A percentile compares a stretch with the other conserved stretches of the same genome.
These are phyloP conservation scores for Diospyros lotus DNA, from an alignment of 148 eudicot species.

Conservation along the genomic window DNA sequence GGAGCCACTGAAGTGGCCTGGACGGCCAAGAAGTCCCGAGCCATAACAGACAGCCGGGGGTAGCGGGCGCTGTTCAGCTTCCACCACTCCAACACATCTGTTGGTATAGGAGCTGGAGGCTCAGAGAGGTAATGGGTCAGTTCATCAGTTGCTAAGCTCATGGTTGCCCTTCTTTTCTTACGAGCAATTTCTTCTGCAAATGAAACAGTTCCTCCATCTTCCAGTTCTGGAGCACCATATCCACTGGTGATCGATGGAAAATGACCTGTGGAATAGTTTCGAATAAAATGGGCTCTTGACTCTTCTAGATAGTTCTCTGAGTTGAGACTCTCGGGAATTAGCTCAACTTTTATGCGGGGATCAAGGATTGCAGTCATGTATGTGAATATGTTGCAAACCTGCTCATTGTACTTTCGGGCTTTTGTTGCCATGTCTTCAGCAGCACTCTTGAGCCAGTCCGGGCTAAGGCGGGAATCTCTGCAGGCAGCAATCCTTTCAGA, in stretches of 20 bases:
- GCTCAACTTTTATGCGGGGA: conserved; percentile 77
- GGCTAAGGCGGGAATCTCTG: conserved; percentile 63
- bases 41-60: conserved; percentile 76
- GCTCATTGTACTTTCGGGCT: conserved; percentile 47
- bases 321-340: conserved; percentile 71
- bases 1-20: conserved; percentile 67
- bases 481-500: conserved; percentile 58
- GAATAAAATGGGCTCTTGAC: conserved; percentile 57
- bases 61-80: conserved; percentile 63
- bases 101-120: conserved; percentile 66
- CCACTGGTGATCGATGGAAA: conserved; percentile 40
- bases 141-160: conserved; percentile 57
- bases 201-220: conserved; percentile 51
- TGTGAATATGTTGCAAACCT: conserved; percentile 57
- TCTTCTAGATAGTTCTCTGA: conserved; percentile 52
- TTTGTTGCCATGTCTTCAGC: conserved; percentile 63
- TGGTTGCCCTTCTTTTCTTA: conserved; percentile 63
- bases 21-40: conserved; percentile 72
- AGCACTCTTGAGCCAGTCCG: conserved; percentile 71
- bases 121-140: conserved; percentile 74
- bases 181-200: conserved; percentile 94
- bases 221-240: conserved; percentile 43
- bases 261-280: conserved; percentile 53
- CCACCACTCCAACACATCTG: conserved; percentile 87
- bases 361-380: conserved; percentile 87